phyloP scores from a whole-genome alignment of 2,329 filamentous ascomycete species.

The Samsoniella hepiali region DNA sequence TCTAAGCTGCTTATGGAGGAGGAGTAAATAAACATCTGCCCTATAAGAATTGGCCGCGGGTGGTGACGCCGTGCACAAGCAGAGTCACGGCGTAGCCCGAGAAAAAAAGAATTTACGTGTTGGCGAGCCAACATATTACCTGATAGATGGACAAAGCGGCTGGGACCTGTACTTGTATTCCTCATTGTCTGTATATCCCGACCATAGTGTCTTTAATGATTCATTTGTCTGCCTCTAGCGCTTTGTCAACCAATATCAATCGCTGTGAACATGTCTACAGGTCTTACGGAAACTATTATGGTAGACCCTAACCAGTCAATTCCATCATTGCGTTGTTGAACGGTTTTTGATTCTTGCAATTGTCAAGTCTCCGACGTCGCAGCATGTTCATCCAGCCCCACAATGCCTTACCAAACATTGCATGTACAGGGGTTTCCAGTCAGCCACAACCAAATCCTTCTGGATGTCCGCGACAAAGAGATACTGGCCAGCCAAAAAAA shows the following conservation, averaged over 20 bases:
- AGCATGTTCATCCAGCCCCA: background rate
- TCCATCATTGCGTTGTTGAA: too few species aligned
- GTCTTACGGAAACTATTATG: too few species aligned
- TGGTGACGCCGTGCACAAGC: background rate
- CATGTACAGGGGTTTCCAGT: background rate
- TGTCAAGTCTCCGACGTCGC: background rate
- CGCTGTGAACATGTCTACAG: background rate
- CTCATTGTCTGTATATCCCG: constrained; percentile 37
- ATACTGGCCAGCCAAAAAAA: too few species aligned
- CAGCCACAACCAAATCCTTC: background rate
- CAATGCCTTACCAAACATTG: background rate
- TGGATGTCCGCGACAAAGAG: too few species aligned
- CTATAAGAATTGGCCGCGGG: background rate
- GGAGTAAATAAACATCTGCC: background rate
- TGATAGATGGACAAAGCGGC: constrained; percentile 36
- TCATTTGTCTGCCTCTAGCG: constrained; percentile 19
- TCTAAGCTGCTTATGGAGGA: constrained; percentile 50
- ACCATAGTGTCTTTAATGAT: constrained; percentile 32
- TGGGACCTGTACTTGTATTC: constrained; percentile 42
- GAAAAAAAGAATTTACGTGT: constrained; percentile 5
- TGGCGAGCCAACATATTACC: constrained; percentile 25
- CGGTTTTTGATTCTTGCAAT: background rate
- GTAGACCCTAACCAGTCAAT: too few species aligned
- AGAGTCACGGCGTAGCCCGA: background rate
- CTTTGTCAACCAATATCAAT: background rate